Conservation (phyloP, 1,139 yeast genomes). For the Yamadazyma kanchanaburiensis region DNA sequence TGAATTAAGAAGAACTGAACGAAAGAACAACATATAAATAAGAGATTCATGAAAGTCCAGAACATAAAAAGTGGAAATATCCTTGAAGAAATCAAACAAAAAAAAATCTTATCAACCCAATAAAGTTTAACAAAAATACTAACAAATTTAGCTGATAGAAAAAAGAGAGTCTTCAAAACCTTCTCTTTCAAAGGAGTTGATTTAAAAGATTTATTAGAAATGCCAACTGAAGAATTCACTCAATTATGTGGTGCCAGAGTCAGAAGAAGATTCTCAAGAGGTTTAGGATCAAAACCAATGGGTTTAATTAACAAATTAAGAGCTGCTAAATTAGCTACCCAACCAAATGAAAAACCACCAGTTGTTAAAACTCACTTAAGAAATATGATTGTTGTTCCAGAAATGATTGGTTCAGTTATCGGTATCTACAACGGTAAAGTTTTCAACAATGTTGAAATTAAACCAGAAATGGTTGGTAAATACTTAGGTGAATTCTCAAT, state of each 20-base stretch:
- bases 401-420: slow-evolving; percentile 98
- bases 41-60: too few relatives aligned
- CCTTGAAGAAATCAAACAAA: not conserved
- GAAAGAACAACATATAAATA: too few relatives aligned
- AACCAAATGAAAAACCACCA: slow-evolving; percentile 96
- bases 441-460: slow-evolving; percentile 98
- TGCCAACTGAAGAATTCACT: slow-evolving; percentile 96
- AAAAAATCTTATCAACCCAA: not conserved
- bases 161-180: slow-evolving; percentile 93
- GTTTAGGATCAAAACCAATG: slow-evolving; percentile 93
- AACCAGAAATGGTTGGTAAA: slow-evolving; percentile 99
- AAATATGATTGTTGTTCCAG: slow-evolving; percentile 98
- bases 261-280: slow-evolving; percentile 99
- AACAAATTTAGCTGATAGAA: slow-evolving; percentile 53
- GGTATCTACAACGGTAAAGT: slow-evolving; percentile 99
- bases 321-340: slow-evolving; percentile 93
- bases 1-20: too few relatives aligned
- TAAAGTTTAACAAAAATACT: slow-evolving; percentile 19
- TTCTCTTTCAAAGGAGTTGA: slow-evolving; percentile 99
- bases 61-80: slow-evolving; percentile 1
- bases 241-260: slow-evolving; percentile 97
- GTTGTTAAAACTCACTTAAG: slow-evolving; percentile 99
- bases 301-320: slow-evolving; percentile 97
- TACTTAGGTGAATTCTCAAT: slow-evolving; percentile 99
- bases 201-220: slow-evolving; percentile 88